Evolutionary conservation across 2,329 filamentous ascomycete genomes (phyloP), one percentile per base, ranked within the genome.

Genomic region (Xylariales sp.): DNA sequence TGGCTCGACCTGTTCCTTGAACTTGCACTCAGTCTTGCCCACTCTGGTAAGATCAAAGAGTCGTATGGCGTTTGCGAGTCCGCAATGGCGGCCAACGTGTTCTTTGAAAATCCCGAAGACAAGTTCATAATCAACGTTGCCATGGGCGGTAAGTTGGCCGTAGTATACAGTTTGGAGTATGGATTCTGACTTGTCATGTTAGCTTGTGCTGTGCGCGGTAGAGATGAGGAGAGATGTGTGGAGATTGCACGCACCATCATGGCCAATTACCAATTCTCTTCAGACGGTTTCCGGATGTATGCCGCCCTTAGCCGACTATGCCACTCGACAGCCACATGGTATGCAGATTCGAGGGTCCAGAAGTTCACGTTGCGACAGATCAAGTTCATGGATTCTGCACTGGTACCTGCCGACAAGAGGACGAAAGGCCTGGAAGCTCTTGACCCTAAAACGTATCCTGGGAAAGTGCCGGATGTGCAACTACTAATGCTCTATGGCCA

Each of bases 1-100:
- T 98, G 93, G 93, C 75, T 96, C 3, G 86, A 94, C 51, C 74
- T 95, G 1, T 95, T 98, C 58, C 75, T 94, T 25, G 86, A 93
- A 55, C 94, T 94, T 58, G 86, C 89, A 3, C 73, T 96, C 35
- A 73, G 83, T 4, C 74, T 93, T 22, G 86, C 89, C 6, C 76
- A 80, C 31, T 68, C 73, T 15, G 82, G 82, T 24, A 78, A 84
- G 35, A 70, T 76, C 11, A 74, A 82, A 31, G 82, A 88, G 47
- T 83, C 88, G 38, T 96, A 95, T 59, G 80, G 84, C 38, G 79
- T 88, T 6, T 83, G 94, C 51, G 80, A 89, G 46, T 80, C 85
- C 5, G 88, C 87, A 1, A 75, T 82, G 36, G 82, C 88, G 55
- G 88, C 88, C 11, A 89, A 86, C 40, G 80, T 96, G 16, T 97